Percentiles rank a stretch among this genome's conserved stretches.
Conservation (phyloP, 1,284 basidiomycete genomes). For the Fistulinella cinereoalba region DNA sequence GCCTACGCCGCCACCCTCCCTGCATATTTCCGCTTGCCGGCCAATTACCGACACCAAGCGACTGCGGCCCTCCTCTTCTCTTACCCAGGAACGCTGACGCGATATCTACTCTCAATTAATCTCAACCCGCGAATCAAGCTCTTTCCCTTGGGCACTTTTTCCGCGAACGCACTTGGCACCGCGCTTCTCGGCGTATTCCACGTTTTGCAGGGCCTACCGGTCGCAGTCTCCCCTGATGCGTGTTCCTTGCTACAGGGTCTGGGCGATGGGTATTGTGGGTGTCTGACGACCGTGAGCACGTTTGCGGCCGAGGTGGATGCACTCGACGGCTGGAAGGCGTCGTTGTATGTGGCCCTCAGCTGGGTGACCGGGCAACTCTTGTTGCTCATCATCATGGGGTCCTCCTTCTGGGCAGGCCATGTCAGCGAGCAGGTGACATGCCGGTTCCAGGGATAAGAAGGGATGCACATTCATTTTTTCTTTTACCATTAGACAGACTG, state of each 20-base stretch:
- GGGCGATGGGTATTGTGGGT: conserved; percentile 92
- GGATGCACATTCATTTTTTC: background rate
- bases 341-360: conserved; percentile 69
- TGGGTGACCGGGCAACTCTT: conserved; percentile 71
- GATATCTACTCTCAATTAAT: conserved; percentile 73
- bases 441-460: conserved; percentile 25
- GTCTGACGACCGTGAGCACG: conserved; percentile 92
- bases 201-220: conserved; percentile 59
- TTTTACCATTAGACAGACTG: too few species aligned
- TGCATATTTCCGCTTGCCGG: conserved; percentile 73
- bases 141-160: conserved; percentile 86
- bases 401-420: conserved; percentile 57
- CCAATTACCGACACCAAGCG: conserved; percentile 72
- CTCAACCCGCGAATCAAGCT: conserved; percentile 66
- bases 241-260: conserved; percentile 81
- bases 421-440: conserved; percentile 44
- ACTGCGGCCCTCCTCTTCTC: conserved; percentile 89
- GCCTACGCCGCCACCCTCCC: conserved; percentile 69
- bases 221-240: conserved; percentile 45
- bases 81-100: conserved; percentile 84
- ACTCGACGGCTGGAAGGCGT: conserved; percentile 55
- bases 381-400: conserved; percentile 75
- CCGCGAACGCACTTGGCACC: conserved; percentile 83
- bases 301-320: conserved; percentile 81
- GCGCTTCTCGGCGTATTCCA: conserved; percentile 71